Evolutionary conservation across 2,329 filamentous ascomycete genomes (phyloP).

Genomic region (Diaporthe citrichinensis): DNA sequence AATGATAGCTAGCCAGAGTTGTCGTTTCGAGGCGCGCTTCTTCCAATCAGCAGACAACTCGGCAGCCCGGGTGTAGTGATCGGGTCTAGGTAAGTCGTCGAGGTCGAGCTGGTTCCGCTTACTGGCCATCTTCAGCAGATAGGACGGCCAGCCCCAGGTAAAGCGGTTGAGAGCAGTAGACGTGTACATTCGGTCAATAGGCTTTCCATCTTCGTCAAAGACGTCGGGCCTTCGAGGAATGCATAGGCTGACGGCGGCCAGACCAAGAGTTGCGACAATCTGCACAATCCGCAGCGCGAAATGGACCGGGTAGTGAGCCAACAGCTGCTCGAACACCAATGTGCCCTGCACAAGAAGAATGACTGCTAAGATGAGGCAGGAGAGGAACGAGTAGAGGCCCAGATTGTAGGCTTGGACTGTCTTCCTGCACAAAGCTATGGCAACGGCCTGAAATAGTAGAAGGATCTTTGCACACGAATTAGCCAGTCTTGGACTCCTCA

Average conservation of each 20-base stretch:
- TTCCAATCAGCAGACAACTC: slow-evolving; percentile 67
- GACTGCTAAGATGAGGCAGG: slow-evolving; percentile 59
- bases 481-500: slow-evolving; percentile 38
- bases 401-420: slow-evolving; percentile 67
- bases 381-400: slow-evolving; percentile 66
- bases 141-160: slow-evolving; percentile 75
- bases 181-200: slow-evolving; percentile 76
- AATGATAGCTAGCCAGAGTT: slow-evolving; percentile 73
- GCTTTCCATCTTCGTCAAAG: slow-evolving; percentile 65
- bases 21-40: slow-evolving; percentile 59
- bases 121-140: slow-evolving; percentile 67
- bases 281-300: slow-evolving; percentile 65
- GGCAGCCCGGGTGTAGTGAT: slow-evolving; percentile 66
- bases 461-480: slow-evolving; percentile 56
- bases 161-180: slow-evolving; percentile 72
- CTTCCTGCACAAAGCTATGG: slow-evolving; percentile 63
- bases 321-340: slow-evolving; percentile 52
- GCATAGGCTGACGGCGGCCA: slow-evolving; percentile 64
- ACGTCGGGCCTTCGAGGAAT: slow-evolving; percentile 79
- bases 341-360: slow-evolving; percentile 62
- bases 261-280: slow-evolving; percentile 58
- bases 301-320: slow-evolving; percentile 51
- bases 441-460: slow-evolving; percentile 65
- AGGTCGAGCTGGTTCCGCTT: slow-evolving; percentile 73
- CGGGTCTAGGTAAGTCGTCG: slow-evolving; percentile 73